Evolutionary conservation across 2,329 filamentous ascomycete genomes (phyloP).

Genomic region (Neurospora sp.): DNA sequence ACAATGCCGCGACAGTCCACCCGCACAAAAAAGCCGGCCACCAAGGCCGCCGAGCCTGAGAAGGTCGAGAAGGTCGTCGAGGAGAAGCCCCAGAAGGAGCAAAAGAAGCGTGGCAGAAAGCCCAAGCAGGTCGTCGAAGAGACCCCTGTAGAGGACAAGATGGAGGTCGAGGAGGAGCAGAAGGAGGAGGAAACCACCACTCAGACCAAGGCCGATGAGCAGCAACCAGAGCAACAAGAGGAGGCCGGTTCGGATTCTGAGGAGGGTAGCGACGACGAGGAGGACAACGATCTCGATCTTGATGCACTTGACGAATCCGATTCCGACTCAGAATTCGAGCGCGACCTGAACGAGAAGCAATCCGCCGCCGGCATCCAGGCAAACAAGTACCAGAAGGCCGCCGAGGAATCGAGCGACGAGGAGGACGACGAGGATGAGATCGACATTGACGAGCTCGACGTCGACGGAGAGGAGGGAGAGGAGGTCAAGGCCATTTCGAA

Average conservation of each 20-base stretch:
- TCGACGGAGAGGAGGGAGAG: constrained; percentile 47
- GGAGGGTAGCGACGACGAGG: constrained; percentile 27
- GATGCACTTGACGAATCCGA: constrained; percentile 52
- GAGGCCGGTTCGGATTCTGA: constrained; percentile 18
- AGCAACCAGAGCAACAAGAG: constrained; percentile 18
- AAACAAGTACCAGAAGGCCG: constrained; percentile 32
- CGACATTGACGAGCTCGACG: constrained; percentile 58
- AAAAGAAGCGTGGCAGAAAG: constrained; percentile 10
- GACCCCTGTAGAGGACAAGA: constrained; percentile 8
- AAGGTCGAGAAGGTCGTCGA: neutral
- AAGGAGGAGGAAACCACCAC: constrained; percentile 21
- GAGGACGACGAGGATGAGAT: constrained; percentile 86
- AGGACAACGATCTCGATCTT: constrained; percentile 34
- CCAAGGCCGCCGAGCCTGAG: neutral
- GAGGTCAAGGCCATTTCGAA: constrained; percentile 80
- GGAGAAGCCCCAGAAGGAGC: neutral
- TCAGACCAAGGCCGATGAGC: constrained; percentile 20
- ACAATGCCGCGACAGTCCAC: neutral
- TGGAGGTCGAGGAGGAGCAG: constrained; percentile 17
- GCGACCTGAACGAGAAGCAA: constrained; percentile 55
- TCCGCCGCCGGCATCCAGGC: constrained; percentile 10
- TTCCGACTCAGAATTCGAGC: constrained; percentile 54
- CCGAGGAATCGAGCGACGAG: constrained; percentile 54
- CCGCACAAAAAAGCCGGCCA: neutral
- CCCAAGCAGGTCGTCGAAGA: constrained; percentile 16